phyloP scores from a whole-genome alignment of 2,329 filamentous ascomycete genomes.

The Monilinia fructigena region DNA sequence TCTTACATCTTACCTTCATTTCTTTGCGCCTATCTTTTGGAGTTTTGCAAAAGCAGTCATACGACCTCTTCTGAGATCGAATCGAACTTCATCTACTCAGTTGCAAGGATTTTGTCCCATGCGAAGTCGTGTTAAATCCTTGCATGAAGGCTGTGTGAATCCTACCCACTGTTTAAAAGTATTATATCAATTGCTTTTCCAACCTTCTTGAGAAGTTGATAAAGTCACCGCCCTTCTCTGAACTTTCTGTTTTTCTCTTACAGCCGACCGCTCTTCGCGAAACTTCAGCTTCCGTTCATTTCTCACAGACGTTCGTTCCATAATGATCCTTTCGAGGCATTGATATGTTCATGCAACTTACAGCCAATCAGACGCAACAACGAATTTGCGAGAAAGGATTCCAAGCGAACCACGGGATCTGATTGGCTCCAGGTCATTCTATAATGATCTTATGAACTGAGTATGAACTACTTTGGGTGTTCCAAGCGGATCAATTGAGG shows the following conservation, averaged over 20 bases:
- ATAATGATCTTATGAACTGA: background rate
- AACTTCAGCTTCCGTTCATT: background rate
- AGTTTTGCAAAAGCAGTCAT: conserved; percentile 9
- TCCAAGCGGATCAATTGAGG: background rate
- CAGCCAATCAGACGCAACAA: conserved; percentile 8
- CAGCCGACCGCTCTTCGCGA: background rate
- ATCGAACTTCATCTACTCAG: background rate
- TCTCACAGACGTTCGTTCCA: background rate
- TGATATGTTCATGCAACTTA: conserved; percentile 15
- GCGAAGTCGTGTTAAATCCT: conserved; percentile 9
- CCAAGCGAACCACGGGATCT: background rate
- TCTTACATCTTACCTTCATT: conserved; percentile 12
- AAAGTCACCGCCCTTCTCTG: background rate
- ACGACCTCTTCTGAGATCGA: conserved; percentile 9
- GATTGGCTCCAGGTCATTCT: conserved; percentile 5
- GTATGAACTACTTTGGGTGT: background rate
- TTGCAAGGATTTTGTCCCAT: conserved; percentile 9
- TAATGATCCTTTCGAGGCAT: conserved; percentile 2
- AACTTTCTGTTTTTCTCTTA: background rate
- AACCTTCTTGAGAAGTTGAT: background rate
- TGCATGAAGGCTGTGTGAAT: conserved; percentile 11
- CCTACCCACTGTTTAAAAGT: conserved; percentile 8
- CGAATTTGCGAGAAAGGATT: background rate
- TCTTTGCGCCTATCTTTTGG: background rate
- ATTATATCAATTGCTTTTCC: background rate